Percentiles rank a stretch among this genome's conserved stretches.
Evolutionary conservation across 2,329 filamentous ascomycete genomes (phyloP).

Genomic region (Elsinoe batatas): DNA sequence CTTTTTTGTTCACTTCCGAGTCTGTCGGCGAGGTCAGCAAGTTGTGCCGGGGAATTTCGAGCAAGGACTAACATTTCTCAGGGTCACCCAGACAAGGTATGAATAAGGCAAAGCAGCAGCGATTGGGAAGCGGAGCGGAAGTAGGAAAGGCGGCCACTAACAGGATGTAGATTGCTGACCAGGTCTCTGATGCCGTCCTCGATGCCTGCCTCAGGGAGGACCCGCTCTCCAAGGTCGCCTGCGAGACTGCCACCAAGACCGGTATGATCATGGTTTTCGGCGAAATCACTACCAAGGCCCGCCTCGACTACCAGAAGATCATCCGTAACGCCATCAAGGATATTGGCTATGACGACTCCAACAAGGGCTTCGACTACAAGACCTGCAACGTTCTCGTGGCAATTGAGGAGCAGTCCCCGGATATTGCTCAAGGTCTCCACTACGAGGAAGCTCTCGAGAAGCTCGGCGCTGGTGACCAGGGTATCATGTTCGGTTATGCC

Average conservation of each 20-base stretch:
- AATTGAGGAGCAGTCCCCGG: constrained; percentile 97
- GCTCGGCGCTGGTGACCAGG: constrained; percentile 97
- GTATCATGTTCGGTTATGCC: constrained; percentile 99
- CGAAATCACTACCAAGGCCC: constrained; percentile 96
- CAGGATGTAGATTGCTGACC: constrained; percentile 46
- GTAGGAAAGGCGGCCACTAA: not conserved
- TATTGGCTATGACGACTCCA: constrained; percentile 94
- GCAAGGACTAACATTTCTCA: constrained; percentile 12
- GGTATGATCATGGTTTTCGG: constrained; percentile 99
- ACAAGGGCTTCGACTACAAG: constrained; percentile 99
- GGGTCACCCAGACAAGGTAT: constrained; percentile 27
- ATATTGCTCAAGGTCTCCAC: constrained; percentile 98
- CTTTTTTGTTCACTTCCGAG: constrained; percentile 40
- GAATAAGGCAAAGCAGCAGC: constrained; percentile 15
- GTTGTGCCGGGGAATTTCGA: constrained; percentile 9
- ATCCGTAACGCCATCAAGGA: constrained; percentile 93
- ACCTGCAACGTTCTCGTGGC: constrained; percentile 96
- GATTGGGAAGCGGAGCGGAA: not conserved
- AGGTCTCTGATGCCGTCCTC: constrained; percentile 96
- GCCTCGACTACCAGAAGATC: constrained; percentile 95
- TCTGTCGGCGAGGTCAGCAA: constrained; percentile 42
- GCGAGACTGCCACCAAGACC: constrained; percentile 99
- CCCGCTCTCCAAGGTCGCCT: constrained; percentile 95
- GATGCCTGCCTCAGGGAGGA: constrained; percentile 94
- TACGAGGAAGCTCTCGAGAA: constrained; percentile 96